Percentiles rank a stretch among this genome's conserved stretches.
phyloP scores from a whole-genome alignment of 306 rosid species.

The Gastrolobium bilobum region DNA sequence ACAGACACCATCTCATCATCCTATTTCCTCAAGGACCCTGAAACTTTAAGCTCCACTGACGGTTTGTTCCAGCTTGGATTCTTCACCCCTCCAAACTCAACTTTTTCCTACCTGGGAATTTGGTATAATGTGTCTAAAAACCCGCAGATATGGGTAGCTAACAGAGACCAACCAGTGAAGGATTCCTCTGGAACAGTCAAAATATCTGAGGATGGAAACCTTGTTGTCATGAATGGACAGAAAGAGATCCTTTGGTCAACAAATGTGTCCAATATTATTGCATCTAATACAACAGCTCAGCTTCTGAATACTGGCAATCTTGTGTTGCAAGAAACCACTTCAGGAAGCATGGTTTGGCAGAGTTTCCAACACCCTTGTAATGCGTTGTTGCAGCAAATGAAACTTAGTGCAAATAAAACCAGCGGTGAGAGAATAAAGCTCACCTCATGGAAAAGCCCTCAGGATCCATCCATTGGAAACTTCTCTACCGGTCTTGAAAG shows the following conservation, averaged over 20 bases:
- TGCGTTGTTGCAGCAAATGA: constrained; percentile 36
- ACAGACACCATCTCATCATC: not conserved
- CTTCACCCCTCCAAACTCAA: constrained; percentile 46
- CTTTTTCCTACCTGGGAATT: constrained; percentile 46
- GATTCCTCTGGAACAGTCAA: constrained; percentile 42
- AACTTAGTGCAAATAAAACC: not conserved
- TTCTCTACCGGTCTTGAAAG: constrained; percentile 26
- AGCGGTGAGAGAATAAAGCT: constrained; percentile 11
- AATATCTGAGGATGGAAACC: constrained; percentile 39
- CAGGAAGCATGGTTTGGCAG: constrained; percentile 37
- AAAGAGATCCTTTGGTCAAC: constrained; percentile 48
- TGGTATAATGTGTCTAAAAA: constrained; percentile 26
- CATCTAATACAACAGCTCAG: constrained; percentile 6
- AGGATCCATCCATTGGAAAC: constrained; percentile 51
- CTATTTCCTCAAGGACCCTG: not conserved
- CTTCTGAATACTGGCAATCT: constrained; percentile 45
- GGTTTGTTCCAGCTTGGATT: constrained; percentile 50
- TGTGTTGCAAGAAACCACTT: constrained; percentile 37
- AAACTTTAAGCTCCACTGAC: not conserved
- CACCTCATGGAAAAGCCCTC: constrained; percentile 51
- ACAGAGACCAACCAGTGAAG: constrained; percentile 41
- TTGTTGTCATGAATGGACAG: constrained; percentile 45
- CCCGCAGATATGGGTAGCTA: constrained; percentile 51
- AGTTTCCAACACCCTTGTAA: constrained; percentile 52
- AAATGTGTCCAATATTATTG: constrained; percentile 41